Percentiles rank a stretch among this genome's conserved stretches.
phyloP scores from a whole-genome alignment of 371 early-diverging fungal genomes.

The Rhizopus microsporus region DNA sequence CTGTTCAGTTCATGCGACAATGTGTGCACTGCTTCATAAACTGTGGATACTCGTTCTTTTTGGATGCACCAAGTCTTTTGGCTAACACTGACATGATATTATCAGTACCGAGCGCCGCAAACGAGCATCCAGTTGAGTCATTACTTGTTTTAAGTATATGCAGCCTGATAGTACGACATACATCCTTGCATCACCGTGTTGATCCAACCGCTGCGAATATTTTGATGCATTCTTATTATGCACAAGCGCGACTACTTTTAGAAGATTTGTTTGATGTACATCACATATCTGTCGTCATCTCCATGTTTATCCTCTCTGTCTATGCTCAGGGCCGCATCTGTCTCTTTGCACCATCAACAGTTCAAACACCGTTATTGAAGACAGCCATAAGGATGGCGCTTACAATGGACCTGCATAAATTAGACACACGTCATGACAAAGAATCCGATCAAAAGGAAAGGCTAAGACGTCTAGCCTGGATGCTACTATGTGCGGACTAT shows the following conservation, averaged over 20 bases:
- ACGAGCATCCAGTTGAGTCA: constrained; percentile 32
- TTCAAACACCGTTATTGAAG: constrained; percentile 24
- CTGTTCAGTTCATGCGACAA: constrained; percentile 42
- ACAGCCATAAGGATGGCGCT: constrained; percentile 37
- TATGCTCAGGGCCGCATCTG: constrained; percentile 40
- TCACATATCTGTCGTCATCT: constrained; percentile 42
- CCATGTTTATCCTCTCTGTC: constrained; percentile 42
- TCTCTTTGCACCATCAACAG: constrained; percentile 35
- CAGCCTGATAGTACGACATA: constrained; percentile 42
- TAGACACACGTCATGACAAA: constrained; percentile 26
- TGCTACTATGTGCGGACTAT: constrained; percentile 47
- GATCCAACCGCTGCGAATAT: constrained; percentile 26
- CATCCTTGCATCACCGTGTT: constrained; percentile 29
- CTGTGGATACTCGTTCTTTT: constrained; percentile 42
- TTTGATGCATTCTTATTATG: constrained; percentile 36
- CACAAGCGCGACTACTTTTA: constrained; percentile 39
- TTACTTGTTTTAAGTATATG: constrained; percentile 42
- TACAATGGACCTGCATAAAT: constrained; percentile 39
- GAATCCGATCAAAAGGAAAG: constrained; percentile 37
- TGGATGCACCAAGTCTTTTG: constrained; percentile 34
- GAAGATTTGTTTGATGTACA: constrained; percentile 47
- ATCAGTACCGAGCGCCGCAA: constrained; percentile 31
- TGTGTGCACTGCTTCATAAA: constrained; percentile 44
- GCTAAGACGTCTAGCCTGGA: constrained; percentile 44
- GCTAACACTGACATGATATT: constrained; percentile 38